A percentile compares a stretch with the other conserved stretches of the same genome.
Evolutionary conservation across 2,329 filamentous ascomycete species (phyloP).

Genomic region (Davidsoniella neocaledoniae): DNA sequence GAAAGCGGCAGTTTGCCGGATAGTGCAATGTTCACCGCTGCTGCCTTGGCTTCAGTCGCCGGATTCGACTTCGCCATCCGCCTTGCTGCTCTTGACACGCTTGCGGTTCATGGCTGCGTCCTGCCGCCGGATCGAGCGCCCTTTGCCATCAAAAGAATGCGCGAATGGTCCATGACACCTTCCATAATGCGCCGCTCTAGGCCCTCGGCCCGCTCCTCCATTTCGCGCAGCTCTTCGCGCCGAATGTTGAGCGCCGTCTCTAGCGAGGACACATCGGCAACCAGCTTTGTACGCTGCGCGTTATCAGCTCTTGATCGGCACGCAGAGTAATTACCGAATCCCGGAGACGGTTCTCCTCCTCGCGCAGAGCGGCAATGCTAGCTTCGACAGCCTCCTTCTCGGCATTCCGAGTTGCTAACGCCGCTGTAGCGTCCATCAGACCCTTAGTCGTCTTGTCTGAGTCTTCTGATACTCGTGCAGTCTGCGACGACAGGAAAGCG

Average conservation of each 20-base stretch:
- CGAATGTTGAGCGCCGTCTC: slow-evolving; percentile 81
- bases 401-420: slow-evolving; percentile 59
- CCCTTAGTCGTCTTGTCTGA: slow-evolving; percentile 64
- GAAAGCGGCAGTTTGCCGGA: slow-evolving; percentile 32
- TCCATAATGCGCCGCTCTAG: slow-evolving; percentile 87
- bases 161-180: slow-evolving; percentile 89
- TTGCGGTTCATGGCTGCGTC: slow-evolving; percentile 41
- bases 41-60: slow-evolving; percentile 13
- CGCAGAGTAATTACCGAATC: slow-evolving; percentile 41
- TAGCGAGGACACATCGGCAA: slow-evolving; percentile 74
- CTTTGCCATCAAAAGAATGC: slow-evolving; percentile 69
- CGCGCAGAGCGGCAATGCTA: slow-evolving; percentile 32
- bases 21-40: slow-evolving; percentile 37
- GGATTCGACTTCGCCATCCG: slow-evolving; percentile 2
- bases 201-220: slow-evolving; percentile 77
- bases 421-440: slow-evolving; percentile 60
- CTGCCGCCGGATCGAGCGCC: slow-evolving; percentile 29
- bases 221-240: slow-evolving; percentile 75
- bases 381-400: slow-evolving; percentile 47
- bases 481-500: slow-evolving; percentile 63
- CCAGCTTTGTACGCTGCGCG: slow-evolving; percentile 60
- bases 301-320: slow-evolving; percentile 57
- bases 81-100: slow-evolving; percentile 28
- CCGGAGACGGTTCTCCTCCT: slow-evolving; percentile 36
- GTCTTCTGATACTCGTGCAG: slow-evolving; percentile 56